Base-by-base conservation (phyloP, 2,329 filamentous ascomycete species). In the Calonectria crousiana region DNA sequence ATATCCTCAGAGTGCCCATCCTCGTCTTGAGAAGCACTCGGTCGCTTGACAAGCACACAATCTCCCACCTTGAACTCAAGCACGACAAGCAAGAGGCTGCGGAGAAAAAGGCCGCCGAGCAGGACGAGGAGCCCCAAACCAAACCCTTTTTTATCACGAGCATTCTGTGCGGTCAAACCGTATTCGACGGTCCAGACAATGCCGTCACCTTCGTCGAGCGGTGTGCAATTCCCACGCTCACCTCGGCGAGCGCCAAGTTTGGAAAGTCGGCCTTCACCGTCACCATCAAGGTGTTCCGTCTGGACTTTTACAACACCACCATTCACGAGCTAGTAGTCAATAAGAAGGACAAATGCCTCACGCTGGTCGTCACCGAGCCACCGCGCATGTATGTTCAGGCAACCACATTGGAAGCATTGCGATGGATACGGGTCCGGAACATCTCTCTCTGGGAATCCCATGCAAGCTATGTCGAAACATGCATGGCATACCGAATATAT, bases 231-330 rank as follows among this genome's bases (percentile, higher is more conserved):
- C 47, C 36, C 14, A 62, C 18, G 1, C 41, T 56, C 11, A 28
- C 81, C 51, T 80, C 81, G 5, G 83, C 87, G 20, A 52, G 38
- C 23, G 86, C 78, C 56, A 86, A 84, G 69, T 90, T 91, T 76
- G 83, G 84, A 14, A 87, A 85, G 68, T 81, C 83, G 8, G 78
- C 78, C 3, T 77, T 92, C 65, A 84, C 87, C 34, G 75, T 91
- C 44, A 84, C 74, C 0, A 79, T 88, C 3, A 0, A 74, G 75
- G 0, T 73, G 85, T 8, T 82, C 91, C 74, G 85, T 5, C 82
- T 92, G 41, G 87, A 90, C 64, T 87, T 92, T 18, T 84, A 87
- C 0, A 88, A 89, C 47, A 84, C 85, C 26, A 88, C 84, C 2
- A 87, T 91, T 38, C 75, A 88, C 34, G 87, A 90, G 65, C 78